A percentile compares a stretch with the other conserved stretches of the same genome.
phyloP scores from a whole-genome alignment of 2,329 filamentous ascomycete genomes.

The Penicillium sp. region DNA sequence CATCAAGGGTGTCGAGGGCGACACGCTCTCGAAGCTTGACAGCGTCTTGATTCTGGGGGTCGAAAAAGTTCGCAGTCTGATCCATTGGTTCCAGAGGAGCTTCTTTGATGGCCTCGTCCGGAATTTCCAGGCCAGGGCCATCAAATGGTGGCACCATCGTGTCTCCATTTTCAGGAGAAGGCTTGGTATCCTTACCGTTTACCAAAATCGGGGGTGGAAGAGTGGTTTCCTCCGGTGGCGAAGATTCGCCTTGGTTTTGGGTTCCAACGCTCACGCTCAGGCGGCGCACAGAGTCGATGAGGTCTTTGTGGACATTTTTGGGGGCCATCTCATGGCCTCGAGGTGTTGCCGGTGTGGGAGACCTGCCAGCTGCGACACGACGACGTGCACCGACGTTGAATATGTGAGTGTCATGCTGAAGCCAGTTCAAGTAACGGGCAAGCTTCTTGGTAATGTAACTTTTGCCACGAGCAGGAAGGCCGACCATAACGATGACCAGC shows the following conservation, averaged over 20 bases:
- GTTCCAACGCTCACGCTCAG: slow-evolving; percentile 42
- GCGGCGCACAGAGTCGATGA: slow-evolving; percentile 45
- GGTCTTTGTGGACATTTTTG: slow-evolving; percentile 39
- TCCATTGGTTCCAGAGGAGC: slow-evolving; percentile 62
- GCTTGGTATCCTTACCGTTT: slow-evolving; percentile 53
- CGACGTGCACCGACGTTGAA: slow-evolving; percentile 97
- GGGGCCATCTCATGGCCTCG: slow-evolving; percentile 18
- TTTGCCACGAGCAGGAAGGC: slow-evolving; percentile 90
- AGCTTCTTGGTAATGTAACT: slow-evolving; percentile 99
- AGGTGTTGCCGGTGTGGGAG: slow-evolving; percentile 30
- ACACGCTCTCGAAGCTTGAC: slow-evolving; percentile 85
- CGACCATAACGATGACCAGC: slow-evolving; percentile 97
- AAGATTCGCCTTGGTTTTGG: slow-evolving; percentile 25
- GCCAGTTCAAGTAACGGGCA: slow-evolving; percentile 91
- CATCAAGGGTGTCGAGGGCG: slow-evolving; percentile 87
- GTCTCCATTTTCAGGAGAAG: slow-evolving; percentile 19
- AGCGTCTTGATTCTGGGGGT: slow-evolving; percentile 81
- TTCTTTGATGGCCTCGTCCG: slow-evolving; percentile 25
- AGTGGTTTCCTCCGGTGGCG: slow-evolving; percentile 28
- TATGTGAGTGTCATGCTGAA: slow-evolving; percentile 91
- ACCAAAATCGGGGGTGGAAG: slow-evolving; percentile 55
- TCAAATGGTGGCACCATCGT: slow-evolving; percentile 28
- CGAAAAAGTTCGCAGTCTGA: slow-evolving; percentile 91
- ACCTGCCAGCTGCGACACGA: slow-evolving; percentile 67
- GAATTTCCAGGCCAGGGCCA: slow-evolving; percentile 10